A percentile compares a stretch with the other conserved stretches of the same genome.
phyloP scores from a whole-genome alignment of 2,329 filamentous ascomycete species.

The Phyllosticta capitalensis region DNA sequence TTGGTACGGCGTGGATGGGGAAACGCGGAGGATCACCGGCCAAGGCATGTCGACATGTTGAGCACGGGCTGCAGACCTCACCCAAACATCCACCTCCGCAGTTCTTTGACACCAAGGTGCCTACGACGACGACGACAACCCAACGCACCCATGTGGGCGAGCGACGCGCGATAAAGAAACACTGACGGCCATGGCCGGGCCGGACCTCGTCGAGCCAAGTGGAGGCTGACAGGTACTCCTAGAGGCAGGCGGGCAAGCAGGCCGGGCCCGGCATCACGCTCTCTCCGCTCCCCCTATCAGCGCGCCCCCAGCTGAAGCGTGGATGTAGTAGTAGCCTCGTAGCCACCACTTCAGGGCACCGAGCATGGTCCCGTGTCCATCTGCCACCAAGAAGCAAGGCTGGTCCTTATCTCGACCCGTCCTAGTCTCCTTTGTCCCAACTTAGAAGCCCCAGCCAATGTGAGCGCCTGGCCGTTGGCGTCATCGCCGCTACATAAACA shows the following conservation, averaged over 20 bases:
- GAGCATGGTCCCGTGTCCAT: conserved; percentile 9
- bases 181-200: neutral
- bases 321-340: neutral
- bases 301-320: conserved; percentile 1
- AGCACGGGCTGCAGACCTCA: neutral
- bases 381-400: conserved; percentile 6
- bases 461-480: neutral
- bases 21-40: neutral
- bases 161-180: neutral
- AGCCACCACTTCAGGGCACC: neutral
- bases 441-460: neutral
- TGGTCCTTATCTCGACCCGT: conserved; percentile 4
- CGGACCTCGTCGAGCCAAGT: neutral
- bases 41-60: neutral
- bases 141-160: neutral
- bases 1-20: neutral
- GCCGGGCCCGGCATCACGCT: conserved; percentile 2
- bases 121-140: neutral
- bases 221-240: conserved; percentile 3
- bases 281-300: conserved; percentile 7
- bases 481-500: conserved; percentile 10
- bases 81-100: too few relatives aligned
- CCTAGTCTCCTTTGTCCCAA: conserved; percentile 7
- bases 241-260: too few relatives aligned
- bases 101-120: neutral